Evolutionary conservation across 1,284 basidiomycete genomes (phyloP), one percentile per base, ranked within the genome.

Genomic region (Ustilago shanxiensis): DNA sequence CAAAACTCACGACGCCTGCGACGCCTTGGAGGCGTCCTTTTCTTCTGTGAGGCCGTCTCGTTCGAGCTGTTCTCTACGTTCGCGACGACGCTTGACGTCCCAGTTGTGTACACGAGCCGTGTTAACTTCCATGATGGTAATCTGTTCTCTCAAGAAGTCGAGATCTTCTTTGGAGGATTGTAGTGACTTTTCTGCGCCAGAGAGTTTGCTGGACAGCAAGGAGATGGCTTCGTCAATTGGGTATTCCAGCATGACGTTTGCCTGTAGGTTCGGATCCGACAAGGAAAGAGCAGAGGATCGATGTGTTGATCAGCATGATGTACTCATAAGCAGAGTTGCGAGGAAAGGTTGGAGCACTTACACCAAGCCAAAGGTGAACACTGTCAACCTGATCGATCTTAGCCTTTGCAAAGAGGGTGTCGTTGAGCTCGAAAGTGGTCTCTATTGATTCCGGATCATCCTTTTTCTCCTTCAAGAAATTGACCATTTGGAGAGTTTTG

Each of bases 71-170:
- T 78, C 72, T 61, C 72, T 68, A 31, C 76, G 60, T 60, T 92
- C 91, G 83, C 93, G 88, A 82, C 94, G 88, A 72, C 92, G 88
- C 85, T 93, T 94, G 50, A 96, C 94, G 85, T 96, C 95, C 92
- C 93, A 95, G 84, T 99, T 99, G 87, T 97, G 98, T 60, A 98
- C 92, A 39, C 96, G 89, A 9, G 96, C 96, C 28, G 94, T 96
- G 86, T 98, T 98, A 70, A 99, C 96, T 86, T 99, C 95, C 93
- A 98, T 98, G 16, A 97, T 91, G 4, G 96, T 99, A 60, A 96
- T 90, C 87, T 99, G 96, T 85, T 99, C 96, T 61, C 95, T 89
- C 70, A 99, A 87, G 86, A 95, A 99, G 83, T 95, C 95, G 31
- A 98, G 89, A 86, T 99, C 97, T 83, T 95, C 93, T 58, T 92